Conservation (phyloP, 108 stramenopile species). For the Parietichytrium sp. region DNA sequence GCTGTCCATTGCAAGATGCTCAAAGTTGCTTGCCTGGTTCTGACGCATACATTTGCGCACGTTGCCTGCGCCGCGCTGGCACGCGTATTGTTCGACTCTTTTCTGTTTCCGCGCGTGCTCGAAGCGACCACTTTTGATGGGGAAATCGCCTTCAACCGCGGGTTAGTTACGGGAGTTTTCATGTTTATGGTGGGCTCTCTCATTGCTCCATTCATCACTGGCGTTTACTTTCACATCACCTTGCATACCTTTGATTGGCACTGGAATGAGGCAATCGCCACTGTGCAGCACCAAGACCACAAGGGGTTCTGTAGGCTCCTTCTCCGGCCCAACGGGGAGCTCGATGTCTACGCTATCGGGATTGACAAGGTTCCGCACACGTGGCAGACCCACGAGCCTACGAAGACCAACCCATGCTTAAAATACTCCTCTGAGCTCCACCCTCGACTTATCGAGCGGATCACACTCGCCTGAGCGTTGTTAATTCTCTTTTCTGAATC, state of each 20-base stretch:
- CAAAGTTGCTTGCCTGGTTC: neutral
- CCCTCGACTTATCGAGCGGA: too few relatives aligned
- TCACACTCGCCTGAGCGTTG: too few relatives aligned
- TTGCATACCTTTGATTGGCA: neutral
- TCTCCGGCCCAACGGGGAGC: neutral
- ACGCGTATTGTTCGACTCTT: neutral
- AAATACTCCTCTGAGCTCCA: too few relatives aligned
- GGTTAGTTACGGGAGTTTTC: neutral
- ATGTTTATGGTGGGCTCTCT: neutral
- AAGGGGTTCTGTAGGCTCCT: neutral
- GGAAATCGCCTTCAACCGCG: neutral
- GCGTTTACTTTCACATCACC: neutral
- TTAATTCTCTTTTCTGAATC: too few relatives aligned
- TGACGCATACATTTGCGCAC: neutral
- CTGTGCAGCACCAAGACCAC: neutral
- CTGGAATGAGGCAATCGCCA: conserved; percentile 1
- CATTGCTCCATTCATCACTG: neutral
- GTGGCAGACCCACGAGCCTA: too few relatives aligned
- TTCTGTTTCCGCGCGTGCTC: neutral
- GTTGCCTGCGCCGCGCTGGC: neutral
- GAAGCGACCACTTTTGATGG: neutral
- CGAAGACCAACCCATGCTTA: too few relatives aligned
- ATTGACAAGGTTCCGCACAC: neutral
- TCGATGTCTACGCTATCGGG: conserved; percentile 5
- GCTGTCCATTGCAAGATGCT: neutral